A percentile compares a stretch with the other conserved stretches of the same genome.
Evolutionary conservation across 257 asterid species (phyloP).

Genomic region (Avicennia marina): DNA sequence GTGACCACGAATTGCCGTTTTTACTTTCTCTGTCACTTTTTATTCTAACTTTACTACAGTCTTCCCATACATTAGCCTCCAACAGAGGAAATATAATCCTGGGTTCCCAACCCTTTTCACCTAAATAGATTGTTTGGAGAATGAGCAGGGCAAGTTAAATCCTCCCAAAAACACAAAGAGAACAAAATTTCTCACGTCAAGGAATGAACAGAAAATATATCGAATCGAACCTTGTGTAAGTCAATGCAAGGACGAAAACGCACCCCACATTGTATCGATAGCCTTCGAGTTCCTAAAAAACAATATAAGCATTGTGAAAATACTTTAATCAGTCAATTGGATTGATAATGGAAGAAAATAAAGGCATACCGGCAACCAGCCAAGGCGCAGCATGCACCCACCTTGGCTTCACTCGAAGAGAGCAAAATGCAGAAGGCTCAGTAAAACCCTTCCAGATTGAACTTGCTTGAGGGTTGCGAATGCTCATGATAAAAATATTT

Average conservation of each 20-base stretch:
- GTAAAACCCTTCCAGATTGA: slow-evolving; percentile 30
- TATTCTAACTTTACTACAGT: too few relatives aligned
- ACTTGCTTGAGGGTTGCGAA: slow-evolving; percentile 35
- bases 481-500: slow-evolving; percentile 28
- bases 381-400: slow-evolving; percentile 27
- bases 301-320: not conserved
- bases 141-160: not conserved
- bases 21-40: too few relatives aligned
- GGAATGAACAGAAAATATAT: not conserved
- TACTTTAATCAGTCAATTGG: not conserved
- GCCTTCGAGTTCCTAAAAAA: slow-evolving; percentile 43
- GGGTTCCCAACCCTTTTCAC: slow-evolving; percentile 1
- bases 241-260: slow-evolving; percentile 95
- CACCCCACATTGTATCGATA: slow-evolving; percentile 52
- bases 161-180: not conserved
- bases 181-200: not conserved
- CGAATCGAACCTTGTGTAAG: slow-evolving; percentile 77
- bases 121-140: too few relatives aligned
- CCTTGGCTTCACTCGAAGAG: slow-evolving; percentile 28
- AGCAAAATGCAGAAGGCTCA: slow-evolving; percentile 18
- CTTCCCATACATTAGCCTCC: not conserved
- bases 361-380: slow-evolving; percentile 31
- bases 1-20: too few relatives aligned
- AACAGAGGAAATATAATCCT: slow-evolving; percentile 1
- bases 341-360: not conserved